Conservation (phyloP, 2,329 filamentous ascomycete genomes). For the Aspergillus persii region DNA sequence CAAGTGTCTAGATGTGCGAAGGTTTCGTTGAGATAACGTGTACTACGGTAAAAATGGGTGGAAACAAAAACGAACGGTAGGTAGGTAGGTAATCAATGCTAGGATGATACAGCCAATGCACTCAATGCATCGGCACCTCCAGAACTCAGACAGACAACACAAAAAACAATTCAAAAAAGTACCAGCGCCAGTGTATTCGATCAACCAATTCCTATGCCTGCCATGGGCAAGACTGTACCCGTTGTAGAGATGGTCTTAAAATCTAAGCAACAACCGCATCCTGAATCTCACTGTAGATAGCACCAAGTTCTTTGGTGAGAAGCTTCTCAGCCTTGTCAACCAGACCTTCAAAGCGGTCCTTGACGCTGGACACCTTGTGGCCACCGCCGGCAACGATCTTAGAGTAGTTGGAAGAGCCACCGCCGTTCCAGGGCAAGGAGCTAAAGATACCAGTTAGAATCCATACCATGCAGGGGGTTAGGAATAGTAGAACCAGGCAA, state of each 20-base stretch:
- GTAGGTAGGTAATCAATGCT: not conserved
- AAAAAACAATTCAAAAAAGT: slow-evolving; percentile 13
- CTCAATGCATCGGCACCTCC: slow-evolving; percentile 17
- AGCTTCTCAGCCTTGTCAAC: slow-evolving; percentile 50
- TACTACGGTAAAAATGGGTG: not conserved
- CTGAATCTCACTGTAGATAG: slow-evolving; percentile 45
- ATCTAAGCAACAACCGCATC: slow-evolving; percentile 45
- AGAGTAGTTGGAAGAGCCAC: slow-evolving; percentile 86
- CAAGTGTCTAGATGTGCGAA: not conserved
- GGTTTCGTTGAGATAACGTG: not conserved
- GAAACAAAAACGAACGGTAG: not conserved
- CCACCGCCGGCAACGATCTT: slow-evolving; percentile 73
- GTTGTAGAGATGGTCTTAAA: slow-evolving; percentile 24
- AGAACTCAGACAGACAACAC: slow-evolving; percentile 13
- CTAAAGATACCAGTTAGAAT: slow-evolving; percentile 35
- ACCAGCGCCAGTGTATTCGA: slow-evolving; percentile 28
- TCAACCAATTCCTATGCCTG: slow-evolving; percentile 22
- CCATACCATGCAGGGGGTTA: not conserved
- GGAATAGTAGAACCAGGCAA: slow-evolving; percentile 11
- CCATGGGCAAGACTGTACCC: slow-evolving; percentile 8
- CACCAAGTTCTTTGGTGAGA: slow-evolving; percentile 46
- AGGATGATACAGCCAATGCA: slow-evolving; percentile 9
- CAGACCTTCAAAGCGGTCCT: slow-evolving; percentile 41
- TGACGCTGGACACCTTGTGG: slow-evolving; percentile 55
- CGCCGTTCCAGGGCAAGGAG: slow-evolving; percentile 97